Base-by-base conservation (phyloP, 805 yeast species). In the Yueomyces sp. region DNA sequence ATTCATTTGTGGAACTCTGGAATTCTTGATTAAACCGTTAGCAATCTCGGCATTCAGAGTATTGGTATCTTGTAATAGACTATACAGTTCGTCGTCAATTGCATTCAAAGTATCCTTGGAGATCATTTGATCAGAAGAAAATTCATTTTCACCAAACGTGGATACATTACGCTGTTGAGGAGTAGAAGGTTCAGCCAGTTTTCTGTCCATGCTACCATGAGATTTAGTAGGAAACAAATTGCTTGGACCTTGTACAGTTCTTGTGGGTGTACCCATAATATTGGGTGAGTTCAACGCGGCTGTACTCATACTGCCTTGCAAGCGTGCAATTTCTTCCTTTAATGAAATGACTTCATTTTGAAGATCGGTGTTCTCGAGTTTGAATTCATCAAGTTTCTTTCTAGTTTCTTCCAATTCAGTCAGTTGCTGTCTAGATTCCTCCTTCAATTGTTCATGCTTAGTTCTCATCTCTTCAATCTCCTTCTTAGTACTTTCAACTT, bases 1-100 rank as follows among this genome's bases (percentile, higher is more conserved):
- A 47, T 86, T 83, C 27, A 94, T 81, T 36, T 80, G 77, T 39
- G 97, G 96, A 43, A 88, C 77, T 63, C 78, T 83, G 62, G 90
- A 72, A 8, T 86, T 88, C 67, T 79, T 82, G 57, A 92, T 70
- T 48, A 92, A 69, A 4, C 95, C 94, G 52, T 82, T 88, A 31
- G 87, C 81, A 41, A 86, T 83, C 63, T 90, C 96, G 47, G 76
- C 72, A 59, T 85, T 90, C 49, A 90, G 67, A 42, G 74, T 69
- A 46, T 76, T 75, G 3, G 92, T 77, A 52, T 84, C 84, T 55
- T 82, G 77, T 47, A 84, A 68, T 53, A 81, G 68, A 52, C 74
- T 71, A 73, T 76, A 83, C 44, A 84, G 66, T 59, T 85, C 92
- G 54, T 76, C 85, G 53, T 81, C 81, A 49, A 84, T 81, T 42